phyloP scores from a whole-genome alignment of 2,329 filamentous ascomycete species.

The Fusarium newnesense region DNA sequence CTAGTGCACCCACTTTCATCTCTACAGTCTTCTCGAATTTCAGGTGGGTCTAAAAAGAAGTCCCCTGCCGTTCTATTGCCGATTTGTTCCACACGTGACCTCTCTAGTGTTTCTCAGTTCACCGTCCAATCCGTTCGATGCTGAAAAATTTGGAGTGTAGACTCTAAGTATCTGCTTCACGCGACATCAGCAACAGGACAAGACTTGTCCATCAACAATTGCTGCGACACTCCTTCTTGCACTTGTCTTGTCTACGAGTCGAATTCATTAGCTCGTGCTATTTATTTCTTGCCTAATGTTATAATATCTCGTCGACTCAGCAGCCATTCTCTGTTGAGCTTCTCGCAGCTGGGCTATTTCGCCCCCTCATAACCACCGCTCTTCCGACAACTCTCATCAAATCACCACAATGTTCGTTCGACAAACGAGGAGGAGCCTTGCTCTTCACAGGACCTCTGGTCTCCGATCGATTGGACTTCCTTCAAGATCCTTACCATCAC shows the following conservation, averaged over 20 bases:
- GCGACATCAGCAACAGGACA: conserved; percentile 37
- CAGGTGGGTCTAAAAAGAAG: conserved; percentile 14
- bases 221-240: conserved; percentile 5
- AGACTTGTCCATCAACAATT: conserved; percentile 29
- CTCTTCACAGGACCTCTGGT: conserved; percentile 36
- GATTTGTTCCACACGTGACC: conserved; percentile 34
- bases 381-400: not conserved
- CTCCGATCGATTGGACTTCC: conserved; percentile 32
- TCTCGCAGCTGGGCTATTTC: not conserved
- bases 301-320: conserved; percentile 31
- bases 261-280: not conserved
- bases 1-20: not conserved
- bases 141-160: conserved; percentile 45
- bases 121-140: conserved; percentile 19
- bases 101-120: conserved; percentile 1
- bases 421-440: conserved; percentile 46
- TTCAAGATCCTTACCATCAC: conserved; percentile 24
- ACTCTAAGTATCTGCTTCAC: conserved; percentile 35
- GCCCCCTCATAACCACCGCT: conserved; percentile 1
- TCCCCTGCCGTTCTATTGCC: conserved; percentile 14
- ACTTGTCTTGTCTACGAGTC: conserved; percentile 1
- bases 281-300: conserved; percentile 36
- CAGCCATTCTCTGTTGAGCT: conserved; percentile 28
- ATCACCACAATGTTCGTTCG: conserved; percentile 50
- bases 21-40: not conserved